Base-by-base conservation (phyloP, 1,139 yeast species). In the Taphrina wiesneri region DNA sequence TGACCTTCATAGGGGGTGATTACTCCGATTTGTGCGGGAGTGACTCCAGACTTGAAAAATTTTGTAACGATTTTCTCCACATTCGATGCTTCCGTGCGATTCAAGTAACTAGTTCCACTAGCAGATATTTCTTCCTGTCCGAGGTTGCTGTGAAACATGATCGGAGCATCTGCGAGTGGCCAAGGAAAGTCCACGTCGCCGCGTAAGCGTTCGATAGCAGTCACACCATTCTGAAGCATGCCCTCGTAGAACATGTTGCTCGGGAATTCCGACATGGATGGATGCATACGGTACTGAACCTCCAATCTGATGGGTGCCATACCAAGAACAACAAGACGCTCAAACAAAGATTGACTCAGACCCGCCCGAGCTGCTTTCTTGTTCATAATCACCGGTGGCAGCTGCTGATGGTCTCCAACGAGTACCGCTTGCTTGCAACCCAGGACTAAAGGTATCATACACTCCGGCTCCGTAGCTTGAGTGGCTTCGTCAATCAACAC, bases 1-100 rank as follows among this genome's bases (percentile, higher is more conserved):
- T 92, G 98, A 39, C 97, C 97, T 75, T 90, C 96, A 76, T 92
- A 92, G 0, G 98, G 97, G 2, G 98, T 91, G 66, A 92, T 86
- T 45, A 92, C 88, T 74, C 97, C 97, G 74, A 92, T 91, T 74
- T 90, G 96, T 19, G 82, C 82, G 0, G 97, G 91, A 63, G 79
- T 77, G 13, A 91, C 84, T n/a, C 96, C 96, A 71, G 89, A 92
- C 70, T 81, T 83, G 75, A 90, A 88, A 67, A 91, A 79, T 69
- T 83, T 80, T 0, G 93, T 85, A 47, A 92, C 86, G 36, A 88
- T 80, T 74, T 88, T 86, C 75, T 90, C 97, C 72, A 91, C 90
- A 73, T 88, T 90, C 86, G 88, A 86, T 0, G 97, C 97, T 77
- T 92, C 98, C 21, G 90, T 87, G 72, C 97, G 81, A 76, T 92